A percentile compares a stretch with the other conserved stretches of the same genome.
phyloP scores from a whole-genome alignment of 2,329 filamentous ascomycete species.

The Colletotrichum siamense region DNA sequence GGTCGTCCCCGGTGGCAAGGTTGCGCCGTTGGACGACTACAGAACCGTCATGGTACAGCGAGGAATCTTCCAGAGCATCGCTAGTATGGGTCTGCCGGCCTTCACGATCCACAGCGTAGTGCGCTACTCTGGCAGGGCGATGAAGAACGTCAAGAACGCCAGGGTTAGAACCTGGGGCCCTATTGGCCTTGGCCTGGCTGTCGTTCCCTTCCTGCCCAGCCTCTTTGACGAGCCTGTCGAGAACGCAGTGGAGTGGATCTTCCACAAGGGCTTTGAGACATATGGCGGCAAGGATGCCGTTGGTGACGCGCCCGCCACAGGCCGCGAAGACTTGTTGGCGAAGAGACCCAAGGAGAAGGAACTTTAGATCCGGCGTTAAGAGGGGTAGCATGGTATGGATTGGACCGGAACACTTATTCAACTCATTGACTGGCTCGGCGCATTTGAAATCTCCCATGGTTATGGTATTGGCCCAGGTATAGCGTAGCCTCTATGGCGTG shows the following conservation, averaged over 20 bases:
- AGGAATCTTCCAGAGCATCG: slow-evolving; percentile 87
- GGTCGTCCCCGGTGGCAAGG: slow-evolving; percentile 38
- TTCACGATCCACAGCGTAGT: slow-evolving; percentile 96
- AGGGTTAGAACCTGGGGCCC: slow-evolving; percentile 84
- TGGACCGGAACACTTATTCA: not conserved
- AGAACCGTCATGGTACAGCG: slow-evolving; percentile 89
- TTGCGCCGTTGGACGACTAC: slow-evolving; percentile 85
- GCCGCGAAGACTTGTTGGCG: slow-evolving; percentile 53
- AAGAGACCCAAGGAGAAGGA: slow-evolving; percentile 32
- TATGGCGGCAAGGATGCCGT: slow-evolving; percentile 69
- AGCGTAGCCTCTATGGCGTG: not conserved
- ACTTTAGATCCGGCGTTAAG: not conserved
- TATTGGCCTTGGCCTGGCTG: slow-evolving; percentile 79
- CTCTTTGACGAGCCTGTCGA: slow-evolving; percentile 94
- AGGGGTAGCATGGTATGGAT: not conserved
- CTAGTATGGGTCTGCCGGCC: slow-evolving; percentile 92
- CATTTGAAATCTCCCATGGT: slow-evolving; percentile 2
- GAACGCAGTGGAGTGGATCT: slow-evolving; percentile 86
- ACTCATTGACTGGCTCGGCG: slow-evolving; percentile 9
- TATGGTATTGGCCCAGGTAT: not conserved
- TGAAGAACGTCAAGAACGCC: slow-evolving; percentile 82
- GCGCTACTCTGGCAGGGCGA: slow-evolving; percentile 82
- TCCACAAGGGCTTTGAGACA: slow-evolving; percentile 80
- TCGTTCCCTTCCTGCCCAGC: slow-evolving; percentile 83
- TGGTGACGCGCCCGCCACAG: slow-evolving; percentile 58